phyloP scores from a whole-genome alignment of 2,329 filamentous ascomycete genomes.

The Monosporascus sp. region DNA sequence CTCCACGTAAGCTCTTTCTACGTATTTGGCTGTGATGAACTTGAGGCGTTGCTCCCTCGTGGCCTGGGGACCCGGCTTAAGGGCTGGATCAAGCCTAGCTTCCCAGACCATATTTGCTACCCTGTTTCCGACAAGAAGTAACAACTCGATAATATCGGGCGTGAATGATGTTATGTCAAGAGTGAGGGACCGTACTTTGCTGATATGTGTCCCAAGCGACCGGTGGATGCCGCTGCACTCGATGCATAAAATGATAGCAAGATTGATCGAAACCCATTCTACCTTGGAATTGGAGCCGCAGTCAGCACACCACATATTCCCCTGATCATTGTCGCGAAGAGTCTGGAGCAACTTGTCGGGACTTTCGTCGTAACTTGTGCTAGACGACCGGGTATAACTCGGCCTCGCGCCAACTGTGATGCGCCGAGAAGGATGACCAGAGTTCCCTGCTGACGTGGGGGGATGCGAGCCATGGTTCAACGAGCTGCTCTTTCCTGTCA shows the following conservation, averaged over 20 bases:
- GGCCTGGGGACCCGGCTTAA: constrained; percentile 72
- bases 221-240: constrained; percentile 97
- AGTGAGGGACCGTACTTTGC: constrained; percentile 91
- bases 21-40: constrained; percentile 95
- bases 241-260: constrained; percentile 93
- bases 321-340: constrained; percentile 84
- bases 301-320: constrained; percentile 91
- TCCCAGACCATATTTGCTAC: constrained; percentile 98
- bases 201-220: constrained; percentile 94
- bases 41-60: constrained; percentile 85
- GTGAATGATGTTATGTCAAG: constrained; percentile 96
- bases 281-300: constrained; percentile 89
- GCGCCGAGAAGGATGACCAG: constrained; percentile 66
- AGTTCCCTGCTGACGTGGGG: constrained; percentile 42
- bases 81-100: constrained; percentile 66
- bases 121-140: constrained; percentile 87
- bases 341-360: constrained; percentile 82
- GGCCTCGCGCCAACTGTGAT: constrained; percentile 90
- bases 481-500: constrained; percentile 87
- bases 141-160: constrained; percentile 89
- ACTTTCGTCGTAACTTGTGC: constrained; percentile 72
- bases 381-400: constrained; percentile 61
- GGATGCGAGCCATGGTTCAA: constrained; percentile 48
- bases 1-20: constrained; percentile 76
- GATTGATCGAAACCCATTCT: constrained; percentile 98